Base-by-base conservation (phyloP, 164 flowering plant species). In the Annona cherimola region DNA sequence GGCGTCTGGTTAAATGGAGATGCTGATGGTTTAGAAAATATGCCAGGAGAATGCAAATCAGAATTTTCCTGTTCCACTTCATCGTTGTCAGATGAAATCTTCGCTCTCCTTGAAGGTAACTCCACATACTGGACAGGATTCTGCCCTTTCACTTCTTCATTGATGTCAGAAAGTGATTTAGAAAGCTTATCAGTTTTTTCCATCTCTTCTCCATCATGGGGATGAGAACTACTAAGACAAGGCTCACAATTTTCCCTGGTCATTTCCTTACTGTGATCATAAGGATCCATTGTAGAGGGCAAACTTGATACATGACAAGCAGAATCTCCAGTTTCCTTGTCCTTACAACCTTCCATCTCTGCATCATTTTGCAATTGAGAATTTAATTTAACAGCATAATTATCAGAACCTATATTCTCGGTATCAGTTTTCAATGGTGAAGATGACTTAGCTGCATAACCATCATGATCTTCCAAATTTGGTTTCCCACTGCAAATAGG, bases 1-100 rank as follows among this genome's bases (percentile, higher is more conserved):
- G 76, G 65, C 66, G 62, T 66, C 8, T 43, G 64, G 42, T 73
- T 74, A 20, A 62, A 68, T 4, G 75, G 77, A 50, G 77, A 75
- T 42, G 39, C 67, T 70, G 81, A 70, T 45, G 66, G 65, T 63
- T 67, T 35, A 0, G 61, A 39, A 57, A 57, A 54, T 68, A 55
- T 64, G 35, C 66, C 54, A 3, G 62, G 73, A 70, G 72, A 72
- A 18, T 59, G 19, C 41, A 35, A 61, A 71, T 61, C 69, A 46
- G 44, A 41, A 35, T 61, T 68, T 20, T 11, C 62, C 20, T n/a
- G 14, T 46, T 77, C 82, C 39, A 69, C 20, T 2, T 77, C 60
- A 18, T 69, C 71, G 39, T 68, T 57, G n/a, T 69, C 45, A 57
- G 57, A 3, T 62, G 65, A 12, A 20, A 54, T 43, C 16, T 41